Base-by-base conservation (phyloP, 176 grass and related monocot genomes). In the Oryza glumipatula region DNA sequence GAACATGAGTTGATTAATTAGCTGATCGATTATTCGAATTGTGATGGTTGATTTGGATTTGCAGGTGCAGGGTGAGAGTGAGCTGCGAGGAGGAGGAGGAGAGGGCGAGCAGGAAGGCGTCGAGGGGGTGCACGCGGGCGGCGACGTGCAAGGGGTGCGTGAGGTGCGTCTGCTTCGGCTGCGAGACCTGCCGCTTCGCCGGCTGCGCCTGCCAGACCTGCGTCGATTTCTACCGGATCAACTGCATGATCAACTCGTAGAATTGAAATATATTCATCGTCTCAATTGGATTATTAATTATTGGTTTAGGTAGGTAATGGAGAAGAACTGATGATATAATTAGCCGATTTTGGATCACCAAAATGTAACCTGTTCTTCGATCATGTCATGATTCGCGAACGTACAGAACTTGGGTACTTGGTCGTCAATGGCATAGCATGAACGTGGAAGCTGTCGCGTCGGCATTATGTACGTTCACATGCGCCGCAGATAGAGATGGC, bases 171-270 rank as follows among this genome's bases (percentile, higher is more conserved):
- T 92, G 91, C 69, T 92, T 92, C 24, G 91, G 91, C 71, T 92
- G 91, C 63, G 74, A 84, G 22, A 87, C 82, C 63, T 92, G 91
- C 35, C 91, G 91, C 44, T 92, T 92, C 64, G 82, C 91, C 64
- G 91, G 89, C 86, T 92, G 91, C 75, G 71, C 48, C 61, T 92
- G 91, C 71, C 91, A 87, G 80, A 89, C 84, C 26, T 92, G 91
- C 51, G 56, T 89, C 19, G 91, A 92, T 68, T 92, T 92, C 75
- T 87, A 84, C 15, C 75, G 70, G 44, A 41, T 41, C 39, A 92
- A 89, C 24, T 22, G 9, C 2, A 32, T 32, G 30, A 36, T n/a
- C 7, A n/a, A 21, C 56, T 60, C 56, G 2, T 32, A 4, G 35
- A 26, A 26, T 61, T 22, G 7, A 22, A 61, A 61, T 6, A 3